Conservation (phyloP, 2,329 filamentous ascomycete species). For the Colletotrichum sp. region DNA sequence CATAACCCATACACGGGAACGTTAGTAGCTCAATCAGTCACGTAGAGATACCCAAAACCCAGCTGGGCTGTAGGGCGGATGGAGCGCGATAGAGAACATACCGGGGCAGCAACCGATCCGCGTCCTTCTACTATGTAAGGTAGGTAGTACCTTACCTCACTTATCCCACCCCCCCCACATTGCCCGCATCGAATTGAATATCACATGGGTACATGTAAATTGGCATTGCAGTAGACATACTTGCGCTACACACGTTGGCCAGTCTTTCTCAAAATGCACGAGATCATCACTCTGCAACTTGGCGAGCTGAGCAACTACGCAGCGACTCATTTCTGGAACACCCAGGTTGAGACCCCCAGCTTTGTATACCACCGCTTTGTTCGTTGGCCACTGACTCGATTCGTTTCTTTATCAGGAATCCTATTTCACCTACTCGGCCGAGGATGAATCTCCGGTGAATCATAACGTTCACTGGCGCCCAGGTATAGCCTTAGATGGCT, state of each 20-base stretch:
- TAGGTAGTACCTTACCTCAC: not conserved
- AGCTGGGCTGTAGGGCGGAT: not conserved
- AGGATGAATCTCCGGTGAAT: conserved; percentile 71
- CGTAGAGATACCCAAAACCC: not conserved
- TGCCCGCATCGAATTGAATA: not conserved
- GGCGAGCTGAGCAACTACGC: conserved; percentile 93
- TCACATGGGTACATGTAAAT: not conserved
- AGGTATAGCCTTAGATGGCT: conserved; percentile 80
- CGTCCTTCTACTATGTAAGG: not conserved
- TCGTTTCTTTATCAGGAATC: conserved; percentile 72
- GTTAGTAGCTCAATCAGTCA: not conserved
- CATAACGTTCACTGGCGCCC: conserved; percentile 90
- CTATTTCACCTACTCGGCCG: conserved; percentile 86
- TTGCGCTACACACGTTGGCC: not conserved
- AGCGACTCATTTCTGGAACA: conserved; percentile 97
- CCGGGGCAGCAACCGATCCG: not conserved
- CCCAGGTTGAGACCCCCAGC: conserved; percentile 62
- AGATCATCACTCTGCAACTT: conserved; percentile 92
- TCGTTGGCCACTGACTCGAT: not conserved
- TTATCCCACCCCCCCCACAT: not conserved
- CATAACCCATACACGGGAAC: not conserved
- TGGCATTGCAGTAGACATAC: not conserved
- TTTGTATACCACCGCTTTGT: not conserved
- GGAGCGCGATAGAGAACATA: not conserved
- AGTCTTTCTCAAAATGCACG: conserved; percentile 69